These are phyloP conservation scores for Ogataea naganishii DNA, from an alignment of 805 yeast species.

Conservation along the genomic window DNA sequence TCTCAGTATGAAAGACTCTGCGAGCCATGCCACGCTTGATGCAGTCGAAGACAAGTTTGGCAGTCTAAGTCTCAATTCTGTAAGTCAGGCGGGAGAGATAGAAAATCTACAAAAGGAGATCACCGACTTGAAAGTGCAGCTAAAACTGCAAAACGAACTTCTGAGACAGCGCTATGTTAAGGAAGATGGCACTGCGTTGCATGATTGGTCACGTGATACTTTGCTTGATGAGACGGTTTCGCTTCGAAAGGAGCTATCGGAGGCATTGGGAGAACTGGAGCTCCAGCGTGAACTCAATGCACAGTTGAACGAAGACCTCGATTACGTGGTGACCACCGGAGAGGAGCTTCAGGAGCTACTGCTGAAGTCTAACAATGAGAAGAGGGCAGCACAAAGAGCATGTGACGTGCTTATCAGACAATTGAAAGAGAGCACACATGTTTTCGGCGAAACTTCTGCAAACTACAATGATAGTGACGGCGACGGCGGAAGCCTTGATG, in stretches of 20 bases:
- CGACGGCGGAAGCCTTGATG: no score
- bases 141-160: slow-evolving; percentile 22
- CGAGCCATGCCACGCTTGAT: no score
- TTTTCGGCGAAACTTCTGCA: no score
- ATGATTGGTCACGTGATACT: neutral
- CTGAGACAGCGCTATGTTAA: slow-evolving; percentile 14
- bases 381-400: no score
- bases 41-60: neutral
- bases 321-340: slow-evolving; percentile 7
- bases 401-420: no score
- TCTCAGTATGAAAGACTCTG: no score
- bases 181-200: slow-evolving; percentile 3
- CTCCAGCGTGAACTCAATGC: slow-evolving; percentile 5
- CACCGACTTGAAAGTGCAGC: slow-evolving; percentile 25
- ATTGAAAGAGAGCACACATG: no score
- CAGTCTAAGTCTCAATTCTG: neutral
- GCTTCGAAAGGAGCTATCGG: slow-evolving; percentile 1
- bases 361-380: no score
- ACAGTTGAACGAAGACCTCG: slow-evolving; percentile 10
- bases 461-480: no score
- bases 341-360: no score
- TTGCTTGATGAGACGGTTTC: slow-evolving; percentile 1
- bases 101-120: slow-evolving; percentile 21
- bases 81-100: slow-evolving; percentile 11
- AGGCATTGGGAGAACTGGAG: slow-evolving; percentile 2